Evolutionary conservation across 257 asterid species (phyloP), one percentile per base, ranked within the genome.

Genomic region (Thymus mandschuricus): DNA sequence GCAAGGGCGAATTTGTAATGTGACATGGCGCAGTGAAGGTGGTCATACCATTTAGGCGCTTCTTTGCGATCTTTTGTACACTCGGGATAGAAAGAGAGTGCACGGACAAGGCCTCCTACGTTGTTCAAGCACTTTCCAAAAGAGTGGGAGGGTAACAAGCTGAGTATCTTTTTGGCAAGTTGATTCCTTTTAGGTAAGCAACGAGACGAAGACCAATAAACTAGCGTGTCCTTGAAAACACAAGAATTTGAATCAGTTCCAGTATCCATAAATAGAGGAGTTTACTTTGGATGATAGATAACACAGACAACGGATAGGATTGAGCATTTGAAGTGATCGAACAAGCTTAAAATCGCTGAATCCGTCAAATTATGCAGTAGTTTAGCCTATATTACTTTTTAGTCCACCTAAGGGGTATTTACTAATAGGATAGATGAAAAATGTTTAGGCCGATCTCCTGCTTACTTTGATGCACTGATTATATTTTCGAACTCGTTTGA

Each of bases 171-270:
- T 60, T 83, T 86, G 11, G 99, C 98, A 9, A 92, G 87, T 52
- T 81, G 80, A 79, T 89, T 86, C 72, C 99, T 89, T 80, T 85
- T 80, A 40, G 97, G 91, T 61, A 94, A 84, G 79, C 98, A 95
- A 3, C 98, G 97, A 3, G 99, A 95, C 7, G 98, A 95, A 33
- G 99, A 95, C 99, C 99, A 95, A 81, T 95, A 95, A 63, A 95
- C 94, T 12, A 92, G 89, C 15, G 97, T 89, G 61, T 87, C 97
- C 99, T 94, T 28, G 13, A 62, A 73, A 85, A 49, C 7, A 48
- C 33, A 60, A 29, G 71, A 51, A 73, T 33, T 51, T 10, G 9
- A 13, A 31, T 44, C 65, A 59, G 56, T 69, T 66, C 43, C 68
- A 66, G 29, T 57, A 28, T 4, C 41, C 41, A 35, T 7, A 35